Conservation (phyloP, 768 basidiomycete species). For the Mycena haematopus region DNA sequence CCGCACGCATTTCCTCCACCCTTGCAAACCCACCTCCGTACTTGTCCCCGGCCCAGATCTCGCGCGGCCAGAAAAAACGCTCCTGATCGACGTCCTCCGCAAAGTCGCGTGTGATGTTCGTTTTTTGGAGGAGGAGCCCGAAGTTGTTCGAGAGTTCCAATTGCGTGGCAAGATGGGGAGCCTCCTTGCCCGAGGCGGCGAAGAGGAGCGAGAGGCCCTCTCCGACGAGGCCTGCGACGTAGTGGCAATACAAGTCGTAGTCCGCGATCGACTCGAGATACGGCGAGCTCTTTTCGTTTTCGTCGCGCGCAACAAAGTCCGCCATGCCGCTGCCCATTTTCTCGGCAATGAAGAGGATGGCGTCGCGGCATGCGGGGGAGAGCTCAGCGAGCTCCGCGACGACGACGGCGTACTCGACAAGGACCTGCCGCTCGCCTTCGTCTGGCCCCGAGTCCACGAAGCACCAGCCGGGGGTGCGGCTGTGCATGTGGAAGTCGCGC, state of each 20-base stretch:
- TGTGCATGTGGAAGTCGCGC: conserved; percentile 80
- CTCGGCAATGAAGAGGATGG: conserved; percentile 81
- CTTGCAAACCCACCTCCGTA: conserved; percentile 68
- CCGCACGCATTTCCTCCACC: conserved; percentile 69
- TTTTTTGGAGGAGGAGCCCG: too few relatives aligned
- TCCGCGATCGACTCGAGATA: conserved; percentile 79
- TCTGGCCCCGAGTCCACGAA: conserved; percentile 79
- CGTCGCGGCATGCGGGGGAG: conserved; percentile 66
- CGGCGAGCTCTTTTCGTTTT: conserved; percentile 44
- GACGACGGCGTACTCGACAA: too few relatives aligned
- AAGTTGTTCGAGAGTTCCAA: too few relatives aligned
- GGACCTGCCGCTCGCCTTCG: conserved; percentile 83
- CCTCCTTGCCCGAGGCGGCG: too few relatives aligned
- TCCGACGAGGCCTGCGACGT: conserved; percentile 96
- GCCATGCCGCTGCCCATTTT: conserved; percentile 98
- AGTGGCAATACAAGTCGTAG: conserved; percentile 98
- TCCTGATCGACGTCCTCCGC: too few relatives aligned
- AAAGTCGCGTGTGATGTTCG: too few relatives aligned
- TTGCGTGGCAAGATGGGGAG: too few relatives aligned
- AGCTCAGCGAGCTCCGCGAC: conserved; percentile 82
- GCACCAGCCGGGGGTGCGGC: conserved; percentile 84
- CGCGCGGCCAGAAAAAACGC: too few relatives aligned
- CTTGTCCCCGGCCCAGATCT: conserved; percentile 85
- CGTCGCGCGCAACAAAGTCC: conserved; percentile 64
- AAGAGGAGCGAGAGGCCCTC: conserved; percentile 93